These are phyloP conservation scores for Metahyphopichia silvanorum DNA, from an alignment of 805 yeast genomes.

Conservation along the genomic window DNA sequence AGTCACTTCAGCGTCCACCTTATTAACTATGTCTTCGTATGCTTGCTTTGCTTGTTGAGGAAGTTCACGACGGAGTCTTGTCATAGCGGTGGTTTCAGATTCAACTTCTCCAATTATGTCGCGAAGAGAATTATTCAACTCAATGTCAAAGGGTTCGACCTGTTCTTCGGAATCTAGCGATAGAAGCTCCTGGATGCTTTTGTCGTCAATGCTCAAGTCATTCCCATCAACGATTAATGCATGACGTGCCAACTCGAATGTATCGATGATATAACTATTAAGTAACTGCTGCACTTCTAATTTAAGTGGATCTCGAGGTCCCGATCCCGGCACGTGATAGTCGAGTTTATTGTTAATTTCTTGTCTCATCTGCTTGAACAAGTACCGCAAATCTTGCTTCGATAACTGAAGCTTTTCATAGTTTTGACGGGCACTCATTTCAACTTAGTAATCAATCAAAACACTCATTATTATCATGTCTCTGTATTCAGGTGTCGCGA, in stretches of 20 bases:
- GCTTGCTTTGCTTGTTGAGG: slow-evolving; percentile 40
- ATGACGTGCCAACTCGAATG: slow-evolving; percentile 55
- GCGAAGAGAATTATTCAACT: slow-evolving; percentile 57
- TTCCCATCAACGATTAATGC: slow-evolving; percentile 60
- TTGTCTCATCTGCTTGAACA: slow-evolving; percentile 42
- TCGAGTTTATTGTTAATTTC: slow-evolving; percentile 45
- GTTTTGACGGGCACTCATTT: slow-evolving; percentile 19
- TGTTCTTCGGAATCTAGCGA: slow-evolving; percentile 24
- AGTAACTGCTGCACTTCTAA: slow-evolving; percentile 40
- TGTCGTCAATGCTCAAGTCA: slow-evolving; percentile 23
- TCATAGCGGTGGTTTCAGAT: slow-evolving; percentile 53
- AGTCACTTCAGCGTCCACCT: slow-evolving; percentile 30
- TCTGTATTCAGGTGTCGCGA: no score
- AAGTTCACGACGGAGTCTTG: slow-evolving; percentile 50
- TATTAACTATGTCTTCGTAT: slow-evolving; percentile 31
- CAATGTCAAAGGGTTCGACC: slow-evolving; percentile 70
- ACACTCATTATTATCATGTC: no score
- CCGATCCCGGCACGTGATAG: slow-evolving; percentile 43
- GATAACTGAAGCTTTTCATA: slow-evolving; percentile 46
- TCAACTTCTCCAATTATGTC: slow-evolving; percentile 59
- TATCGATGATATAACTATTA: slow-evolving; percentile 45
- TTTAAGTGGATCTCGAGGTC: slow-evolving; percentile 43
- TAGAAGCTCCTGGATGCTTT: slow-evolving; percentile 2
- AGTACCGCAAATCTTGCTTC: slow-evolving; percentile 48
- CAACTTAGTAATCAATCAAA: neutral